phyloP scores from a whole-genome alignment of 257 asterid species.

The Misopates orontium region DNA sequence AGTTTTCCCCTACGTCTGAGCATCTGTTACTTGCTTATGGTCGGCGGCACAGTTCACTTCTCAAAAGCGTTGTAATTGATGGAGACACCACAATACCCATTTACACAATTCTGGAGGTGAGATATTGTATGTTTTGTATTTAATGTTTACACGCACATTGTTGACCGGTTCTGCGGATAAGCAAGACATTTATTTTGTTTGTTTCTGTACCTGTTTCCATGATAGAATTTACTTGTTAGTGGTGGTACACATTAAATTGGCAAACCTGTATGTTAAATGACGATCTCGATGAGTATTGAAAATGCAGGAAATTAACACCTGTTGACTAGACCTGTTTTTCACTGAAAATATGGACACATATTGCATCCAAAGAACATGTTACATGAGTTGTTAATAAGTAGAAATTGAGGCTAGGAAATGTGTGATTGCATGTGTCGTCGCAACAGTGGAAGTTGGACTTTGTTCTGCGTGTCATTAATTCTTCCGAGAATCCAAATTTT shows the following conservation, averaged over 20 bases:
- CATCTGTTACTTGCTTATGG: slow-evolving; percentile 95
- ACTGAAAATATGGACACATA: neutral
- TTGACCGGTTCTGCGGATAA: slow-evolving; percentile 1
- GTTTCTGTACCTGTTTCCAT: slow-evolving; percentile 2
- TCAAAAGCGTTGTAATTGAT: slow-evolving; percentile 85
- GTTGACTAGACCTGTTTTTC: neutral
- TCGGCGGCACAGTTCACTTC: slow-evolving; percentile 92
- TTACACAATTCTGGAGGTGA: slow-evolving; percentile 89
- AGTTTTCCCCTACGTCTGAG: slow-evolving; percentile 96
- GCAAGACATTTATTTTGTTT: neutral
- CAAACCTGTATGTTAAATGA: neutral
- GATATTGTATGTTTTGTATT: slow-evolving; percentile 16
- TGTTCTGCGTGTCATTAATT: neutral
- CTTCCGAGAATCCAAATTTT: too few relatives aligned
- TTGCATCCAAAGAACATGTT: neutral
- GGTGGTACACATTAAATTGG: slow-evolving; percentile 12
- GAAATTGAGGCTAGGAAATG: too few relatives aligned
- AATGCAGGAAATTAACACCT: slow-evolving; percentile 9
- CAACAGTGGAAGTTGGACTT: neutral
- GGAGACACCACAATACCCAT: slow-evolving; percentile 81
- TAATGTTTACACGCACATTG: slow-evolving; percentile 2
- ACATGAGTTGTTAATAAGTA: slow-evolving; percentile 6
- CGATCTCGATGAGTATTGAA: neutral
- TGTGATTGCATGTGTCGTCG: neutral
- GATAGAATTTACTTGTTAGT: slow-evolving; percentile 5